These are phyloP conservation scores for Pichia cabralensis DNA, from an alignment of 805 yeast species.

Conservation along the genomic window DNA sequence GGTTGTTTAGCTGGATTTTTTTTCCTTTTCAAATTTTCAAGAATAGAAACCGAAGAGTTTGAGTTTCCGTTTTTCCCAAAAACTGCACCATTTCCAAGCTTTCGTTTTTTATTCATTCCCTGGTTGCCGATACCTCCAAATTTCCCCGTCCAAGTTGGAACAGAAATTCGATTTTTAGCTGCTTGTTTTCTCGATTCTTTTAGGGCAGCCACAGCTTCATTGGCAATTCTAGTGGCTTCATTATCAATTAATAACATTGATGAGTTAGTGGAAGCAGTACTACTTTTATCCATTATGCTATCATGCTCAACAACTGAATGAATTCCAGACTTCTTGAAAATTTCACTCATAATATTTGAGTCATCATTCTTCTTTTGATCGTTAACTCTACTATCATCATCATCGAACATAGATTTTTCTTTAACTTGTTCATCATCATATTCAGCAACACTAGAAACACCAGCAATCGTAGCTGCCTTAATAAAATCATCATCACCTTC, in stretches of 20 bases:
- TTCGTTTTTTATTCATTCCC: neutral
- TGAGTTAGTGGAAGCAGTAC: slow-evolving; percentile 30
- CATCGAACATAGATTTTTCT: slow-evolving; percentile 11
- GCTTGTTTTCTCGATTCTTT: slow-evolving; percentile 51
- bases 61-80: neutral
- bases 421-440: slow-evolving; percentile 28
- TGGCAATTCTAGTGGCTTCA: slow-evolving; percentile 53
- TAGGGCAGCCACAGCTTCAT: slow-evolving; percentile 53
- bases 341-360: slow-evolving; percentile 59
- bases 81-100: no score
- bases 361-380: slow-evolving; percentile 32
- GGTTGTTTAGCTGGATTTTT: slow-evolving; percentile 19
- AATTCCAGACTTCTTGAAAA: slow-evolving; percentile 55
- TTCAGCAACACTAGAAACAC: slow-evolving; percentile 64
- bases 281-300: slow-evolving; percentile 42
- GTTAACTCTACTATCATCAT: slow-evolving; percentile 9
- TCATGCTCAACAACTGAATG: slow-evolving; percentile 76
- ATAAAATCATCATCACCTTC: slow-evolving; percentile 65
- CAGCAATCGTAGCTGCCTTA: slow-evolving; percentile 52
- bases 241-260: slow-evolving; percentile 46
- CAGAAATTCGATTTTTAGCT: slow-evolving; percentile 44
- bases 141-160: slow-evolving; percentile 95
- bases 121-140: slow-evolving; percentile 73
- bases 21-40: slow-evolving; percentile 37
- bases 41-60: slow-evolving; percentile 38